These are phyloP conservation scores for Chionographis japonica DNA, from an alignment of 106 monocot genomes.

Conservation along the genomic window DNA sequence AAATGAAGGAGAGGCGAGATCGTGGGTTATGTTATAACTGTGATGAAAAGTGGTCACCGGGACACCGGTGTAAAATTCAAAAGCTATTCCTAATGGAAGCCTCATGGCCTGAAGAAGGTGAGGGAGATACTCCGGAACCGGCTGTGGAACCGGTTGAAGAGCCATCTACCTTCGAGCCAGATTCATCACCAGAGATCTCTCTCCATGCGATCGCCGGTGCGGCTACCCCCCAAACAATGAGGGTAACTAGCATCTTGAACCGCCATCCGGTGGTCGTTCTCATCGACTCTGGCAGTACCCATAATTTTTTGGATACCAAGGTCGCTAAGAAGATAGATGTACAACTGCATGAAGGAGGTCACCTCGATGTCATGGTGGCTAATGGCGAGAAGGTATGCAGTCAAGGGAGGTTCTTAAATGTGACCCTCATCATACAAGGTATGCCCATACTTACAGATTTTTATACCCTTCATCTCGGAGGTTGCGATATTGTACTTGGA, in stretches of 20 bases:
- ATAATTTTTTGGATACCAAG: conserved; percentile 5
- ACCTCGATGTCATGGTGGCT: not conserved
- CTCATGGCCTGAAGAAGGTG: not conserved
- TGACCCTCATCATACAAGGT: not conserved
- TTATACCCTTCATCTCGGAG: conserved; percentile 1
- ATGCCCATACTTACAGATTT: conserved; percentile 6
- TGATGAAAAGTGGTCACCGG: conserved; percentile 5
- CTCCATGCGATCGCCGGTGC: conserved; percentile 3
- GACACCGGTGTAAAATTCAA: conserved; percentile 5
- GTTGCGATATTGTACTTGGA: conserved; percentile 4
- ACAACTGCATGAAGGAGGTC: no score
- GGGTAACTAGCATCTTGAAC: not conserved
- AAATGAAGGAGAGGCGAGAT: conserved; percentile 1
- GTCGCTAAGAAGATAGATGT: not conserved
- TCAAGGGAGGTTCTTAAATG: not conserved
- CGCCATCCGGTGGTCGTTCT: not conserved
- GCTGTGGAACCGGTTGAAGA: not conserved
- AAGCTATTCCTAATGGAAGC: not conserved
- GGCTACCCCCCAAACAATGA: conserved; percentile 1
- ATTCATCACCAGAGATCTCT: not conserved
- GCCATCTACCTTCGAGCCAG: not conserved
- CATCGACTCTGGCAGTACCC: conserved; percentile 11
- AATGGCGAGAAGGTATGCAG: conserved; percentile 1
- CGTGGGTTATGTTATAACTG: conserved; percentile 11
- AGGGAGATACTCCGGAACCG: not conserved